Evolutionary conservation across 1,139 yeast species (phyloP).

Genomic region (Hansenula sp.): DNA sequence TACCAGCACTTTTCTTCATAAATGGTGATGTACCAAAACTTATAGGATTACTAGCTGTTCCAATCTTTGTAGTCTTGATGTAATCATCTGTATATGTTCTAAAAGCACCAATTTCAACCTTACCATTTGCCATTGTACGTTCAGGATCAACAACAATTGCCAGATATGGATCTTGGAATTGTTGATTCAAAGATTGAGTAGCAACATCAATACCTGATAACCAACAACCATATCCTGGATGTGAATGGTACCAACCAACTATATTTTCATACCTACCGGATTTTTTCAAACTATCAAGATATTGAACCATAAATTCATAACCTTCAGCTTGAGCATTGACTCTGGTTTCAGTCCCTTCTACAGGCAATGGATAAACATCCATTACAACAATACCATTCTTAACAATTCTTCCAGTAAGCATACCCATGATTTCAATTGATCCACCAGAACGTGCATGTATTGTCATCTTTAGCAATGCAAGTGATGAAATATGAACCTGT

Average conservation of each 20-base stretch:
- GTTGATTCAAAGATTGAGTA: constrained; percentile 81
- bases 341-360: constrained; percentile 92
- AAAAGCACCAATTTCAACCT: constrained; percentile 88
- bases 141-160: constrained; percentile 88
- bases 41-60: background rate
- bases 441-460: constrained; percentile 85
- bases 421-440: constrained; percentile 92
- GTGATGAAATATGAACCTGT: constrained; percentile 61
- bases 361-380: constrained; percentile 87
- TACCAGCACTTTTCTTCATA: constrained; percentile 1
- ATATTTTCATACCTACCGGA: constrained; percentile 55
- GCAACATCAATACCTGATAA: constrained; percentile 85
- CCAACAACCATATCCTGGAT: constrained; percentile 98
- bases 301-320: constrained; percentile 90
- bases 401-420: constrained; percentile 75
- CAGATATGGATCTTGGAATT: constrained; percentile 85
- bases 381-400: constrained; percentile 60
- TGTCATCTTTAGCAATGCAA: constrained; percentile 77
- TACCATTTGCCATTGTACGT: constrained; percentile 58
- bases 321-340: constrained; percentile 95
- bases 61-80: constrained; percentile 14
- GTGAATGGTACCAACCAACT: constrained; percentile 96
- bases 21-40: constrained; percentile 12
- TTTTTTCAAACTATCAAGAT: constrained; percentile 55
- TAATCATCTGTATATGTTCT: constrained; percentile 62